These are phyloP conservation scores for Trichophyton rubrum DNA, from an alignment of 2,329 filamentous ascomycete genomes.

Conservation along the genomic window DNA sequence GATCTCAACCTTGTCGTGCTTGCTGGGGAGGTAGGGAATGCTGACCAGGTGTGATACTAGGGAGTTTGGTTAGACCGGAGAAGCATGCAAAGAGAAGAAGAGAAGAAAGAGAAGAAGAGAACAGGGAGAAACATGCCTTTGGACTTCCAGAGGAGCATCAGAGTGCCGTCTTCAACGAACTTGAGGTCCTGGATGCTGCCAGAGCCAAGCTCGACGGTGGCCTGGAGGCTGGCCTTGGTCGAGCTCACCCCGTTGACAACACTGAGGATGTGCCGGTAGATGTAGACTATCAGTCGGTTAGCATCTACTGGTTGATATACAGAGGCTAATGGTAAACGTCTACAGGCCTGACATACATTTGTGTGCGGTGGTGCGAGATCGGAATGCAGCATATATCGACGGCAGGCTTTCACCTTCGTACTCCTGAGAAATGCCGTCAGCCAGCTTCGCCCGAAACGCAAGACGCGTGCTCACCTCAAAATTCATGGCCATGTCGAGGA, in stretches of 20 bases:
- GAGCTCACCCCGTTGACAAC: slow-evolving; percentile 50
- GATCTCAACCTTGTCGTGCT: slow-evolving; percentile 10
- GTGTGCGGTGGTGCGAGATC: slow-evolving; percentile 23
- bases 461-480: slow-evolving; percentile 29
- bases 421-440: slow-evolving; percentile 13
- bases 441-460: not conserved
- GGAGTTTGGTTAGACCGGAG: not conserved
- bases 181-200: slow-evolving; percentile 46
- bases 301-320: not conserved
- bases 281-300: slow-evolving; percentile 36
- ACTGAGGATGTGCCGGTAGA: slow-evolving; percentile 43
- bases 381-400: slow-evolving; percentile 25
- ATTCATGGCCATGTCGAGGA: slow-evolving; percentile 48
- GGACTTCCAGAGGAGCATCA: slow-evolving; percentile 47
- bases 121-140: slow-evolving; percentile 16
- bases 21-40: slow-evolving; percentile 20
- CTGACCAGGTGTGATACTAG: slow-evolving; percentile 23
- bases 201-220: slow-evolving; percentile 22
- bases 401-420: slow-evolving; percentile 17
- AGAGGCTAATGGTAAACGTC: too few relatives aligned
- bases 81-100: not conserved
- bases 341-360: slow-evolving; percentile 18
- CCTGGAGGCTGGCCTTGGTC: slow-evolving; percentile 22
- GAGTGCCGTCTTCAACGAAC: slow-evolving; percentile 50
- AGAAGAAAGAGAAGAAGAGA: not conserved